Percentiles rank a stretch among this genome's conserved stretches.
Evolutionary conservation across 2,329 filamentous ascomycete genomes (phyloP).

Genomic region (Apiospora rasikravindrae): DNA sequence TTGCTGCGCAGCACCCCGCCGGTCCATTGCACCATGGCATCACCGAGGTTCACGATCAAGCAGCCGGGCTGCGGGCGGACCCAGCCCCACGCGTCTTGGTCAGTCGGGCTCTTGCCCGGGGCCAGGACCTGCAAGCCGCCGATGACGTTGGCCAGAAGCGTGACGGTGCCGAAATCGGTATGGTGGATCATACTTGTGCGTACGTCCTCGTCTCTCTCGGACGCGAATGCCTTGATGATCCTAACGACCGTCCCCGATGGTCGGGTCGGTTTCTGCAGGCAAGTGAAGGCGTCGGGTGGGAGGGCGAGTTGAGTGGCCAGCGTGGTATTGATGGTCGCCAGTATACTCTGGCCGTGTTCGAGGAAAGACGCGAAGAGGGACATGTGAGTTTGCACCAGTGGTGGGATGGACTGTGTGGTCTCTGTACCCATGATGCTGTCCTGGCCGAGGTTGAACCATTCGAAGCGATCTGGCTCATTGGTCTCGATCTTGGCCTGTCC

Average conservation of each 20-base stretch:
- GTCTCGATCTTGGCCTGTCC: conserved; percentile 30
- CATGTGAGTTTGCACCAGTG: conserved; percentile 17
- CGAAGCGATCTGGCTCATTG: conserved; percentile 34
- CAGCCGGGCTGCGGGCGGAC: no score
- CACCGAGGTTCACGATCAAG: conserved; percentile 11
- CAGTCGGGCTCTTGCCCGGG: conserved; percentile 26
- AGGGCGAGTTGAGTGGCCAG: conserved; percentile 22
- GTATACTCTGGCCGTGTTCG: no score
- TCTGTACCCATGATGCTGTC: conserved; percentile 37
- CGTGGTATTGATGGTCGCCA: no score
- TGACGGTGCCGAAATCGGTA: conserved; percentile 44
- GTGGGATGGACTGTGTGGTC: conserved; percentile 26
- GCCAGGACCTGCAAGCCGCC: conserved; percentile 43
- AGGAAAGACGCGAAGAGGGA: no score
- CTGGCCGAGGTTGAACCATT: conserved; percentile 38
- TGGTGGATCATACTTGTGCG: conserved; percentile 38
- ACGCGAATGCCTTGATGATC: conserved; percentile 29
- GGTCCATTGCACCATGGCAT: no score
- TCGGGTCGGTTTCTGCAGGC: conserved; percentile 31
- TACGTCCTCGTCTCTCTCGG: conserved; percentile 25
- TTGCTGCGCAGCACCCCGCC: no score
- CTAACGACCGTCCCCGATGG: conserved; percentile 33
- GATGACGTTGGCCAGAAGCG: conserved; percentile 42
- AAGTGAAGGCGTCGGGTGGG: conserved; percentile 31
- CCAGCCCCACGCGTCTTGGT: no score